Conservation (phyloP, 257 asterid species). For the Primulina eburnea region DNA sequence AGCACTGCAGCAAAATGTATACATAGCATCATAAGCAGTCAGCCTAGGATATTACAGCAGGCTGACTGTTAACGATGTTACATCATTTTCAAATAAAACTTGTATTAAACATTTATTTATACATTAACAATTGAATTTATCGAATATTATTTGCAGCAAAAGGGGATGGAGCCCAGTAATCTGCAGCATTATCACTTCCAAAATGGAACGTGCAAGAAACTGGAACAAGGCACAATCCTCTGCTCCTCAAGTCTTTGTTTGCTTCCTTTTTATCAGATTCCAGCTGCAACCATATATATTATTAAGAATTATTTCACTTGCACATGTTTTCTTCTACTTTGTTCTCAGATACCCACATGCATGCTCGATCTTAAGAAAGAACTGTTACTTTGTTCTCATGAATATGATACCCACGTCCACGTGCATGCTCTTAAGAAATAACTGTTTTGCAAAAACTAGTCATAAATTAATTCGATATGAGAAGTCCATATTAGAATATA, state of each 20-base stretch:
- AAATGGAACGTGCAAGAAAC: constrained; percentile 69
- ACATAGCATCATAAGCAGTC: constrained; percentile 2
- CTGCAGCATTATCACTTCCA: constrained; percentile 74
- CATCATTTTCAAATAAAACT: not conserved
- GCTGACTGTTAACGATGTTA: not conserved
- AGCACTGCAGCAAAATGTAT: not conserved
- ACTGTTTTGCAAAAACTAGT: not conserved
- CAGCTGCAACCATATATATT: not conserved
- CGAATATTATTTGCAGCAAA: not conserved
- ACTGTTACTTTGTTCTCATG: not conserved
- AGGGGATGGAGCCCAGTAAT: constrained; percentile 57
- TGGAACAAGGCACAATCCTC: constrained; percentile 84
- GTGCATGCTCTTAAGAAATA: not conserved
- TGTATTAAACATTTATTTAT: not conserved
- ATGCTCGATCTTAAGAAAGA: not conserved
- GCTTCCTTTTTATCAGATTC: not conserved
- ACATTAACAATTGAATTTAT: not conserved
- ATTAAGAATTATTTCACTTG: not conserved
- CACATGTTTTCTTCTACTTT: not conserved
- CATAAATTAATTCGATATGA: too few species aligned
- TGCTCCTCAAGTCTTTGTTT: constrained; percentile 35
- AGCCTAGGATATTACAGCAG: not conserved
- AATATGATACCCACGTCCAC: not conserved
- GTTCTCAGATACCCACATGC: not conserved
- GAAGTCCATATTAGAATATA: too few species aligned